A percentile compares a stretch with the other conserved stretches of the same genome.
Evolutionary conservation across 768 basidiomycete genomes (phyloP).

Genomic region (Pleurotus tuber-regium): DNA sequence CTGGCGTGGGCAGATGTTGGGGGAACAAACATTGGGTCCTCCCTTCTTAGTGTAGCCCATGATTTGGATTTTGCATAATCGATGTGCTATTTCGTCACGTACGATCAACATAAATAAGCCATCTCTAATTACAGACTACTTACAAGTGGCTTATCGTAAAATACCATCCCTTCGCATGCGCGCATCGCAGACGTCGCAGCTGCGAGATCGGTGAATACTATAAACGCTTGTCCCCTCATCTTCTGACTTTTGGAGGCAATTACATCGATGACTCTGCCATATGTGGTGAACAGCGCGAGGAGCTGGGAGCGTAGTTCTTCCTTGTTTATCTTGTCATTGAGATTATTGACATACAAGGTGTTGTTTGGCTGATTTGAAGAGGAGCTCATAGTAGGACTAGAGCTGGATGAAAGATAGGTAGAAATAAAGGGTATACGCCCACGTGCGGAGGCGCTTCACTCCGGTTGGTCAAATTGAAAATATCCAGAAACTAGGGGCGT

Average conservation of each 20-base stretch:
- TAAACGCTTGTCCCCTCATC: conserved; percentile 94
- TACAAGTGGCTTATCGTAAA: conserved; percentile 92
- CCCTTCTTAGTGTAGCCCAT: conserved; percentile 73
- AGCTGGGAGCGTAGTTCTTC: conserved; percentile 83
- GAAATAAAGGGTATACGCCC: conserved; percentile 24
- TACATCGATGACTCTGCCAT: conserved; percentile 92
- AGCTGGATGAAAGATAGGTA: conserved; percentile 14
- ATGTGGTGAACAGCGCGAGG: conserved; percentile 86
- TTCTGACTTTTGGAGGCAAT: conserved; percentile 82
- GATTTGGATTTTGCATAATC: conserved; percentile 89
- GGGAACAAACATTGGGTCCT: conserved; percentile 80
- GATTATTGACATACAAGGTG: conserved; percentile 89
- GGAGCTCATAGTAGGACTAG: conserved; percentile 36
- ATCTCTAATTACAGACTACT: conserved; percentile 27
- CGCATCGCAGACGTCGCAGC: conserved; percentile 91
- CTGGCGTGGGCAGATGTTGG: conserved; percentile 66
- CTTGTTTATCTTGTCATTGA: conserved; percentile 92
- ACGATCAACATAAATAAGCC: conserved; percentile 11
- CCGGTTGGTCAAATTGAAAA: not conserved
- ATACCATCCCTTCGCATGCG: conserved; percentile 87
- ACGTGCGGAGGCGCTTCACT: conserved; percentile 1
- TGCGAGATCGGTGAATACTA: conserved; percentile 91
- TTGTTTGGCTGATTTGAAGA: conserved; percentile 73
- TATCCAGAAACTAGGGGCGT: not conserved
- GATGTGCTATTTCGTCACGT: conserved; percentile 64